Evolutionary conservation across 345 rosid species (phyloP).

Genomic region (Sapria himalayana): DNA sequence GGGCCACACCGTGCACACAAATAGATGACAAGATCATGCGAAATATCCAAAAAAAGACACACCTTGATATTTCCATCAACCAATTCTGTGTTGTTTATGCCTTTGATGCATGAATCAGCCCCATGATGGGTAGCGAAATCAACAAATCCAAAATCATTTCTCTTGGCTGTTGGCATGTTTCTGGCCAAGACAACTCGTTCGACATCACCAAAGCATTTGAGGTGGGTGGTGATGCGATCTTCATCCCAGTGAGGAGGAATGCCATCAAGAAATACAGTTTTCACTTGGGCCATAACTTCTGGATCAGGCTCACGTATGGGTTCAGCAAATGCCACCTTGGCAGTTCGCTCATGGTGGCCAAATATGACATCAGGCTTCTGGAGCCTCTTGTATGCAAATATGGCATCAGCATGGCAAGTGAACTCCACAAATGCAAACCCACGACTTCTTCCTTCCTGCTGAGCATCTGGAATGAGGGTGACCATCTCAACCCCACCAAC

Average conservation of each 20-base stretch:
- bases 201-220: conserved; percentile 26
- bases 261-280: conserved; percentile 44
- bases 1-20: no score
- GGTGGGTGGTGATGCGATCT: conserved; percentile 20
- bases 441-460: conserved; percentile 43
- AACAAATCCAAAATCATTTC: conserved; percentile 44
- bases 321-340: conserved; percentile 54
- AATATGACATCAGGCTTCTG: conserved; percentile 48
- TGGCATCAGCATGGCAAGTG: conserved; percentile 41
- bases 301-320: conserved; percentile 50
- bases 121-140: conserved; percentile 38
- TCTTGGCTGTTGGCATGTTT: conserved; percentile 42
- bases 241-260: conserved; percentile 49
- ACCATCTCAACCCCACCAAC: conserved; percentile 32
- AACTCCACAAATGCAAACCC: conserved; percentile 57
- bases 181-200: conserved; percentile 30
- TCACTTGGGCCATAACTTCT: conserved; percentile 41
- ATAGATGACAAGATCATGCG: conserved; percentile 1
- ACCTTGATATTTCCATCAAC: conserved; percentile 28
- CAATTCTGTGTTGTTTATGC: conserved; percentile 20
- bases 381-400: conserved; percentile 41
- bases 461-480: conserved; percentile 35
- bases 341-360: conserved; percentile 47
- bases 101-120: conserved; percentile 32
- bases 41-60: conserved; percentile 5